Base-by-base conservation (phyloP, 1,284 basidiomycete species). In the Gomphus bonarii region DNA sequence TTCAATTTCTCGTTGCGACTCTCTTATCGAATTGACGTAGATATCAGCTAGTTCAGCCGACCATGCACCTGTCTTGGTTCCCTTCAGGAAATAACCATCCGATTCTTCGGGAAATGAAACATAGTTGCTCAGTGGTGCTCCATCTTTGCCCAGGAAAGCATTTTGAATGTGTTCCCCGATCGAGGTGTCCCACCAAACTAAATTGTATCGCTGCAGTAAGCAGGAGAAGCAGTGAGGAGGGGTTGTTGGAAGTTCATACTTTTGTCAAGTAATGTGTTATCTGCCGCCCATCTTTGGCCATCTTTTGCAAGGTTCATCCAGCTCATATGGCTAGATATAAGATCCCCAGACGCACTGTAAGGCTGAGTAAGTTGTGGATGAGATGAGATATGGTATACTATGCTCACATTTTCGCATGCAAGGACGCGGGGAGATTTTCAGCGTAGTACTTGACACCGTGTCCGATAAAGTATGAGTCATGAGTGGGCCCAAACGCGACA, bases 271-370 rank as follows among this genome's bases (percentile, higher is more conserved):
- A 57, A 25, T 20, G 55, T 50, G 28, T 57, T 57, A 44, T 57
- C 55, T 30, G 55, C 55, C 3, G 55, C 55, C 55, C 55, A 57
- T 16, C 55, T 36, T 14, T 28, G 55, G 0, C 55, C 55, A 28
- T 57, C 55, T 31, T 50, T 50, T 28, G 55, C 55, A 35, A 57
- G 50, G 22, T 48, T 57, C 55, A 57, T 57, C 55, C 55, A 57
- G 14, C 47, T 57, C 55, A 57, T 57, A 28, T 57, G 55, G 35
- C 30, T 11, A 3, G 55, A 48, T 18, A n/a, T 57, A 12, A 57
- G 47, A n/a, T 57, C 36, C 8, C 55, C 55, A 14, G 55, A 57
- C 43, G 55, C 47, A 16, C 55, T 57, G 49, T 28, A 14, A n/a
- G 20, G 22, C 30, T 18, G 18, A n/a, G 48, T 49, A 30, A 38